Evolutionary conservation across 179 eudicot species (phyloP).

Genomic region (Pouteria campechiana): DNA sequence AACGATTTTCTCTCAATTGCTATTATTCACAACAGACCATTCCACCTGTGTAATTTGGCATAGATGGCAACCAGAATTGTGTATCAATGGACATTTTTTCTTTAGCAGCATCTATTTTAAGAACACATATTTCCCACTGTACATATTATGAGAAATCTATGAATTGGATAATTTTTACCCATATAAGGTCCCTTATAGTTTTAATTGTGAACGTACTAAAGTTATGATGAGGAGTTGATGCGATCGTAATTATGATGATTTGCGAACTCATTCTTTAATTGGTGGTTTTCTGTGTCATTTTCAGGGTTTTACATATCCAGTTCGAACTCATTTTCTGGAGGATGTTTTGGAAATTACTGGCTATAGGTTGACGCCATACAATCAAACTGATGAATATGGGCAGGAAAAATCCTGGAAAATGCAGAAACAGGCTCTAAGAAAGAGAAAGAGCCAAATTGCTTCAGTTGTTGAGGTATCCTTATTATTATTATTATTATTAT

Average conservation of each 20-base stretch:
- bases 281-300: constrained; percentile 6
- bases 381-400: constrained; percentile 91
- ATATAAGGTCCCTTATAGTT: too few relatives aligned
- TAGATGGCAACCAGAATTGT: too few relatives aligned
- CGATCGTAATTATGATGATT: neutral
- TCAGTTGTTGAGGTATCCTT: constrained; percentile 66
- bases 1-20: too few relatives aligned
- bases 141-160: too few relatives aligned
- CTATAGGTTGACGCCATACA: constrained; percentile 60
- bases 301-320: constrained; percentile 86
- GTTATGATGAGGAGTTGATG: too few relatives aligned
- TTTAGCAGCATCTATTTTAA: too few relatives aligned
- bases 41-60: too few relatives aligned
- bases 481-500: neutral
- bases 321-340: constrained; percentile 70
- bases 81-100: too few relatives aligned
- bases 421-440: constrained; percentile 75
- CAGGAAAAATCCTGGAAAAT: constrained; percentile 72
- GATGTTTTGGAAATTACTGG: constrained; percentile 65
- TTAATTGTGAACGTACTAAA: too few relatives aligned
- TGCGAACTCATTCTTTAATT: neutral
- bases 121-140: too few relatives aligned
- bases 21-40: too few relatives aligned
- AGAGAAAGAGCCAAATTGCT: constrained; percentile 85
- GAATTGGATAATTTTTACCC: too few relatives aligned